phyloP scores from a whole-genome alignment of 306 rosid genomes.

The Fragaria ananassa region DNA sequence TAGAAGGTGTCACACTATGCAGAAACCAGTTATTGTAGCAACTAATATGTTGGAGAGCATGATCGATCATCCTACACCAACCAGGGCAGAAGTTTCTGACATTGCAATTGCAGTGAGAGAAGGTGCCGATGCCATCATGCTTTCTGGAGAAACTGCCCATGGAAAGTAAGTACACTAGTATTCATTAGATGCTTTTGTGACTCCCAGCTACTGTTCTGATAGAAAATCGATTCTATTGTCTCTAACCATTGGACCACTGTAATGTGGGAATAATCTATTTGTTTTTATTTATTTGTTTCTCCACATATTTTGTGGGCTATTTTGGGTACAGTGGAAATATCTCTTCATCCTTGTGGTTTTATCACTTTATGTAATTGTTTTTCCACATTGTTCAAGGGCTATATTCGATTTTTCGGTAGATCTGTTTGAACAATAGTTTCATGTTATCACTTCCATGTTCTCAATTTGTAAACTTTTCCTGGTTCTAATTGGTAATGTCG shows the following conservation, averaged over 20 bases:
- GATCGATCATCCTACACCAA: conserved; percentile 93
- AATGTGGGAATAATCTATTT: not conserved
- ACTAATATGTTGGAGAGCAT: conserved; percentile 99
- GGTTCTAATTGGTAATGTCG: not conserved
- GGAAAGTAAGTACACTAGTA: conserved; percentile 70
- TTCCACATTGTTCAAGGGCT: not conserved
- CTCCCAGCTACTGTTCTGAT: not conserved
- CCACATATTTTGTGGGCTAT: not conserved
- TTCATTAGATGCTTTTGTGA: conserved; percentile 1
- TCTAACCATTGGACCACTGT: not conserved
- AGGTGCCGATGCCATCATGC: conserved; percentile 97
- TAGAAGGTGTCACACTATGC: conserved; percentile 70
- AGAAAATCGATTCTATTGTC: not conserved
- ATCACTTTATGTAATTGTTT: not conserved
- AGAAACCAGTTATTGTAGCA: conserved; percentile 95
- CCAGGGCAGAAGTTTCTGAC: conserved; percentile 97
- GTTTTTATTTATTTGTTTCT: not conserved
- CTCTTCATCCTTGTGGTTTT: not conserved
- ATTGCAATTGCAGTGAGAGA: conserved; percentile 93
- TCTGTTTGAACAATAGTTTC: not conserved
- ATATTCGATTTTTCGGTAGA: not conserved
- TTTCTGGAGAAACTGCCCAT: conserved; percentile 99
- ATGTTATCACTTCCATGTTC: not conserved
- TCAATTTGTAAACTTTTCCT: not conserved
- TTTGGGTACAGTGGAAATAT: not conserved